Base-by-base conservation (phyloP, 345 rosid genomes). In the Eucalyptus regnans region DNA sequence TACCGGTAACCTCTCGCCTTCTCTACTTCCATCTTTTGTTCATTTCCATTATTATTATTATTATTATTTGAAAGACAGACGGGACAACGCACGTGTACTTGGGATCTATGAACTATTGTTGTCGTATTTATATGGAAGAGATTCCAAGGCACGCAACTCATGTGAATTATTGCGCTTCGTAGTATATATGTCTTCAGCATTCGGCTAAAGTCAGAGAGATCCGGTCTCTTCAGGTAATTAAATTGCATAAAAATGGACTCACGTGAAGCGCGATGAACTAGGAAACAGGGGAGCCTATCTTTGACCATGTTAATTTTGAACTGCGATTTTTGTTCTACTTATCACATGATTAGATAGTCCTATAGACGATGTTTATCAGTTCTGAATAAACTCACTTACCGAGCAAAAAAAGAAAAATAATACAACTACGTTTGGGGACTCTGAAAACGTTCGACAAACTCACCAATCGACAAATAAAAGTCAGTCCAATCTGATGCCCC, bases 1-100 rank as follows among this genome's bases (percentile, higher is more conserved):
- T 89, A 93, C 90, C 92, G 96, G 96, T 94, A 80, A 58, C 22
- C 48, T 41, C 48, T 20, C 15, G 5, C 25, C 83, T 41, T 76
- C 48, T 41, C 81, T 37, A 71, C 9, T 17, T 37, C 81, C 81
- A 48, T 43, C 12, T 60, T 41, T 22, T 60, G 88, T 86, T 52
- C 58, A 20, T 52, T 52, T 52, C 51, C 51, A 50, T 52, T 18
- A 18, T 52, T 18, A 17, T 52, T 18, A 51, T 52, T 51, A 3
- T 60, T 16, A 5, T 20, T 86, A 50, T 14, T 50, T 9, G 87
- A 12, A 86, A 7, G 87, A 20, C 87, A 18, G 54, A 27, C 16
- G 37, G 33, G 20, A 64, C 11, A n/a, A 64, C 29, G 62, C 62
- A 56, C 29, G 62, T 56, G 41, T n/a, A 2, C 20, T 64, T 41